A percentile compares a stretch with the other conserved stretches of the same genome.
phyloP scores from a whole-genome alignment of 768 basidiomycete genomes.

The Tricholoma furcatifolium region DNA sequence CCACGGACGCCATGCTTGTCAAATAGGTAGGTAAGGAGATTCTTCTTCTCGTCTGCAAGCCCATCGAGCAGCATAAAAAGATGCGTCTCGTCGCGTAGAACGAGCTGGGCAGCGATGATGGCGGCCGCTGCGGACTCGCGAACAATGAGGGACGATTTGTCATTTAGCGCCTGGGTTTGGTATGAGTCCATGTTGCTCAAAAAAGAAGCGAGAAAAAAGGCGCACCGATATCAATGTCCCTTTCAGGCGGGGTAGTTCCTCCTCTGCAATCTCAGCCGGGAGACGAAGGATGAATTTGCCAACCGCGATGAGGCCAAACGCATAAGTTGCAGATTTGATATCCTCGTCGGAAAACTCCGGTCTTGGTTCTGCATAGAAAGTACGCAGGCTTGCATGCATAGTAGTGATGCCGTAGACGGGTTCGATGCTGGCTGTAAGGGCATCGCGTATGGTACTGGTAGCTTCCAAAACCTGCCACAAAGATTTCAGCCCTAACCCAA shows the following conservation, averaged over 20 bases:
- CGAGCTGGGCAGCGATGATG: constrained; percentile 82
- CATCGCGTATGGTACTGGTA: constrained; percentile 78
- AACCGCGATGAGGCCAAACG: constrained; percentile 81
- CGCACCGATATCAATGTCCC: constrained; percentile 67
- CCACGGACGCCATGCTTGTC: constrained; percentile 83
- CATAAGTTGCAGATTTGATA: constrained; percentile 65
- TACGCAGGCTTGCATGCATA: constrained; percentile 68
- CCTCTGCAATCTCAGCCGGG: constrained; percentile 82
- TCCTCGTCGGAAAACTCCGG: constrained; percentile 44
- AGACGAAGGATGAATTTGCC: constrained; percentile 82
- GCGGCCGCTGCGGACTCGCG: constrained; percentile 81
- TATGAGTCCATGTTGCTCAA: neutral
- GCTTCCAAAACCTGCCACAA: constrained; percentile 71
- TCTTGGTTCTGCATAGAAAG: constrained; percentile 56
- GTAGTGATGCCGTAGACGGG: constrained; percentile 86
- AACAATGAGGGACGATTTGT: constrained; percentile 69
- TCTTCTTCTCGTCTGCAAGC: constrained; percentile 88
- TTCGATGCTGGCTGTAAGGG: constrained; percentile 67
- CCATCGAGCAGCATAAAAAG: constrained; percentile 80
- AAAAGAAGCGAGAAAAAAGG: constrained; percentile 6
- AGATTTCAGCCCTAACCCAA: neutral
- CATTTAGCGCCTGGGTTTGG: constrained; percentile 59
- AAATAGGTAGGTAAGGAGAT: constrained; percentile 84
- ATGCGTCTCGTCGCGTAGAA: constrained; percentile 80
- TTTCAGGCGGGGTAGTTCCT: constrained; percentile 79